A percentile compares a stretch with the other conserved stretches of the same genome.
Evolutionary conservation across 352 stramenopile genomes (phyloP).

Genomic region (Phytopythium cucurbitacearum): DNA sequence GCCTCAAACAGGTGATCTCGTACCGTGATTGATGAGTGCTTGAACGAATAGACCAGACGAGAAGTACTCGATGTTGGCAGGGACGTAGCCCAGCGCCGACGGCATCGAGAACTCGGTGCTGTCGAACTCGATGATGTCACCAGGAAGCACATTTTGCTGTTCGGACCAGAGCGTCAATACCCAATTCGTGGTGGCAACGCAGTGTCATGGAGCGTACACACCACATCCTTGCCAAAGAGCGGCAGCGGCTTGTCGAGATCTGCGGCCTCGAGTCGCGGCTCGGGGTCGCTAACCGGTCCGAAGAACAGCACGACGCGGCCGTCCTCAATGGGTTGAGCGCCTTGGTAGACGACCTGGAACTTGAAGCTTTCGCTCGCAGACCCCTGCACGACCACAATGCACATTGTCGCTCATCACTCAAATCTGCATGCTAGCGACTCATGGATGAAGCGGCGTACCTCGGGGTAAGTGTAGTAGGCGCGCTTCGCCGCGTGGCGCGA

Average conservation of each 20-base stretch:
- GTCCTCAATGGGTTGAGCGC: conserved; percentile 24
- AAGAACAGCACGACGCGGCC: conserved; percentile 68
- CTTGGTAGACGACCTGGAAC: conserved; percentile 47
- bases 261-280: conserved; percentile 56
- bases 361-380: conserved; percentile 39
- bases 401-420: not conserved
- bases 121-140: conserved; percentile 62
- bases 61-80: conserved; percentile 45
- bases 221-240: conserved; percentile 64
- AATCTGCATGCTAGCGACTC: not conserved
- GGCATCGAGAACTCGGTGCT: conserved; percentile 54
- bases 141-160: conserved; percentile 39
- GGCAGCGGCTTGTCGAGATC: conserved; percentile 51
- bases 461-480: conserved; percentile 60
- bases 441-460: conserved; percentile 24
- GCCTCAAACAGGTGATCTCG: not conserved
- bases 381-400: conserved; percentile 17
- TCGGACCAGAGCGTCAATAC: not conserved
- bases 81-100: conserved; percentile 56
- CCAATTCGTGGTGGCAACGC: not conserved
- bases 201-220: conserved; percentile 9
- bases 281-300: conserved; percentile 21
- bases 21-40: conserved; percentile 62
- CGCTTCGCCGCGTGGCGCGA: conserved; percentile 26
- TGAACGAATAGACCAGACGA: conserved; percentile 46